Percentiles rank a stretch among this genome's conserved stretches.
phyloP scores from a whole-genome alignment of 1,139 yeast genomes.

The Candida sanyaensis region DNA sequence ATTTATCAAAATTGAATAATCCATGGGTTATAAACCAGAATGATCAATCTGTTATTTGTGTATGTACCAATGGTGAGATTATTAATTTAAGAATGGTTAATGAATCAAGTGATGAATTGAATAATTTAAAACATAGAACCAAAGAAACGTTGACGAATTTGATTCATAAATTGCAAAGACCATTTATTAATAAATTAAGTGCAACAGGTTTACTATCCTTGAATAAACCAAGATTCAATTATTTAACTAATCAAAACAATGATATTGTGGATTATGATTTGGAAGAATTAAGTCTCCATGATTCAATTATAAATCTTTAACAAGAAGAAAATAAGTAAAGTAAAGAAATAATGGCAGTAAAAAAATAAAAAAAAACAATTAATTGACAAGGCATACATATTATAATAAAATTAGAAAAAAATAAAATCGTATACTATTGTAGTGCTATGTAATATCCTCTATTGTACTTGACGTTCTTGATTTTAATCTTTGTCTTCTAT shows the following conservation, averaged over 20 bases:
- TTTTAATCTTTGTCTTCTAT: conserved; percentile 35
- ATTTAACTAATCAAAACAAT: conserved; percentile 22
- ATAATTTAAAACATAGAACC: conserved; percentile 8
- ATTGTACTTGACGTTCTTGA: conserved; percentile 9
- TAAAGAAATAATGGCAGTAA: neutral
- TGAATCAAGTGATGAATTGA: conserved; percentile 16
- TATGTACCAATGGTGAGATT: conserved; percentile 54
- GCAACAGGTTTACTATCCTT: conserved; percentile 44
- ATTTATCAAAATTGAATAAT: conserved; percentile 27
- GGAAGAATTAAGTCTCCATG: conserved; percentile 27
- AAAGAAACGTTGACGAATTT: neutral
- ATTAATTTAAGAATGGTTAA: conserved; percentile 23
- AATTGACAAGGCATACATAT: too few relatives aligned
- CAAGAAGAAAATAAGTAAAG: neutral
- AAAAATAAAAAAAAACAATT: too few relatives aligned
- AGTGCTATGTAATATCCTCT: conserved; percentile 3
- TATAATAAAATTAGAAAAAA: neutral
- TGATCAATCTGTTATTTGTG: conserved; percentile 32
- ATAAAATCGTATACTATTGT: neutral
- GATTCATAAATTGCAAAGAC: conserved; percentile 29
- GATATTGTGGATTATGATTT: conserved; percentile 39
- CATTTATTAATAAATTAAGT: conserved; percentile 38
- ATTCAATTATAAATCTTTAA: conserved; percentile 19
- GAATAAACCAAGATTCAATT: conserved; percentile 41
- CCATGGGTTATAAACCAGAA: conserved; percentile 33